phyloP scores from a whole-genome alignment of 148 eudicot genomes.

The Camellia lanceoleosa region DNA sequence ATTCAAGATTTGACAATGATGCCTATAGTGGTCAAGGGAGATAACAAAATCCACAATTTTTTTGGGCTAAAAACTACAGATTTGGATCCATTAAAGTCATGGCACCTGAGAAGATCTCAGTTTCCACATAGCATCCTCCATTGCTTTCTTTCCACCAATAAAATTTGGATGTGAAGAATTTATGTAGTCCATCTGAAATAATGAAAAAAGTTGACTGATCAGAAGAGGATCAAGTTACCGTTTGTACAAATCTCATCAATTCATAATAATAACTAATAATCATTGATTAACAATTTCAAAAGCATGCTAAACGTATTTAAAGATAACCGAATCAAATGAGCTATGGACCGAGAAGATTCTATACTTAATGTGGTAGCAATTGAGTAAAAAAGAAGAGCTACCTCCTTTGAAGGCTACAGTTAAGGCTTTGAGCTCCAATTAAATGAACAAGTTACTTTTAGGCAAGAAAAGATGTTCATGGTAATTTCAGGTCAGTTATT shows the following conservation, averaged over 20 bases:
- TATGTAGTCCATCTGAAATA: conserved; percentile 36
- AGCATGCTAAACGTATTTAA: not conserved
- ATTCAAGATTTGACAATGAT: no score
- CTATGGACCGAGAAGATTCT: not conserved
- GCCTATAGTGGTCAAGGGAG: not conserved
- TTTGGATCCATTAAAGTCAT: not conserved
- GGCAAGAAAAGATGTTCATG: not conserved
- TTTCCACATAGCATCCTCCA: conserved; percentile 30
- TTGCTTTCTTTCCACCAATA: conserved; percentile 40
- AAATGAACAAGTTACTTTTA: not conserved
- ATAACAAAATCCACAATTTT: not conserved
- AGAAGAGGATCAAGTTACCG: not conserved
- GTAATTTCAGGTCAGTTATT: not conserved
- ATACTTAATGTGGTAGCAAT: not conserved
- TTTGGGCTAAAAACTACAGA: not conserved
- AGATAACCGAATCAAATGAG: not conserved
- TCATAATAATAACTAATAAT: not conserved
- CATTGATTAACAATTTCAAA: not conserved
- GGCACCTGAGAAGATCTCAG: conserved; percentile 15
- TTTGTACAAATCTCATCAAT: not conserved
- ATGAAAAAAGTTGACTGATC: not conserved
- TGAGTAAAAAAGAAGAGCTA: not conserved
- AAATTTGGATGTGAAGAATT: conserved; percentile 41
- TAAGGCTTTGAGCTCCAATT: not conserved
- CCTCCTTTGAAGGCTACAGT: not conserved